phyloP scores from a whole-genome alignment of 2,329 filamentous ascomycete genomes.

The Dactylonectria estremocensis region DNA sequence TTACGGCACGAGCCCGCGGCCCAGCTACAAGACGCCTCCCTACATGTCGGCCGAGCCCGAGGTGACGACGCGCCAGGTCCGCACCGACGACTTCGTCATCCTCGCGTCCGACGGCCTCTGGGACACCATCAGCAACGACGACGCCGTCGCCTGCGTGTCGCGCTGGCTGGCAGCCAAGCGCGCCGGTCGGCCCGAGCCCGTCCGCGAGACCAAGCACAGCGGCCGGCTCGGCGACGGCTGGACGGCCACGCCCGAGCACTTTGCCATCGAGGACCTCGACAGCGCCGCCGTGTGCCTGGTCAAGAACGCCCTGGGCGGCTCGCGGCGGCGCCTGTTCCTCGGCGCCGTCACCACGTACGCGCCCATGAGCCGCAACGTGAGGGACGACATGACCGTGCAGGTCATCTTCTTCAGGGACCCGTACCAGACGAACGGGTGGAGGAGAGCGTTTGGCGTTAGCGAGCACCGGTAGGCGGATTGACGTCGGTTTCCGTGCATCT shows the following conservation, averaged over 20 bases:
- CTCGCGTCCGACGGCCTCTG: slow-evolving; percentile 79
- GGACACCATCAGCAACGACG: slow-evolving; percentile 70
- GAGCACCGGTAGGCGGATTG: slow-evolving; percentile 52
- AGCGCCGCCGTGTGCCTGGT: slow-evolving; percentile 87
- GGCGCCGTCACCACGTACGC: slow-evolving; percentile 80
- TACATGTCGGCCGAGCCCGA: slow-evolving; percentile 79
- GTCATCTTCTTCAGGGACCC: slow-evolving; percentile 75
- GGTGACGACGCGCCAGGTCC: slow-evolving; percentile 69
- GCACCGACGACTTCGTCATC: slow-evolving; percentile 71
- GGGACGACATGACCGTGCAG: slow-evolving; percentile 88
- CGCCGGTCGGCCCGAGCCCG: slow-evolving; percentile 44
- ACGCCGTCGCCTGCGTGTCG: slow-evolving; percentile 71
- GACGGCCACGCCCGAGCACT: slow-evolving; percentile 64
- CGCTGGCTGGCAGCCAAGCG: slow-evolving; percentile 63
- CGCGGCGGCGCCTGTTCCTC: slow-evolving; percentile 80
- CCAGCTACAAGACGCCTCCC: slow-evolving; percentile 69
- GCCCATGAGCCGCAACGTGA: slow-evolving; percentile 74
- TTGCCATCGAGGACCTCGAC: slow-evolving; percentile 80
- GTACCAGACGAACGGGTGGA: slow-evolving; percentile 73
- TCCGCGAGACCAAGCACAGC: slow-evolving; percentile 38
- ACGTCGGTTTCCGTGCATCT: slow-evolving; percentile 78
- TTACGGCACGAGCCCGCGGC: slow-evolving; percentile 61
- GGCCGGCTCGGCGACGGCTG: slow-evolving; percentile 43
- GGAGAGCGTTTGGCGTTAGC: slow-evolving; percentile 68
- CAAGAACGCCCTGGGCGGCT: slow-evolving; percentile 85